Percentiles rank a stretch among this genome's conserved stretches.
Evolutionary conservation across 163 green algal genomes (phyloP).

Genomic region (Prototheca wickerhamii): DNA sequence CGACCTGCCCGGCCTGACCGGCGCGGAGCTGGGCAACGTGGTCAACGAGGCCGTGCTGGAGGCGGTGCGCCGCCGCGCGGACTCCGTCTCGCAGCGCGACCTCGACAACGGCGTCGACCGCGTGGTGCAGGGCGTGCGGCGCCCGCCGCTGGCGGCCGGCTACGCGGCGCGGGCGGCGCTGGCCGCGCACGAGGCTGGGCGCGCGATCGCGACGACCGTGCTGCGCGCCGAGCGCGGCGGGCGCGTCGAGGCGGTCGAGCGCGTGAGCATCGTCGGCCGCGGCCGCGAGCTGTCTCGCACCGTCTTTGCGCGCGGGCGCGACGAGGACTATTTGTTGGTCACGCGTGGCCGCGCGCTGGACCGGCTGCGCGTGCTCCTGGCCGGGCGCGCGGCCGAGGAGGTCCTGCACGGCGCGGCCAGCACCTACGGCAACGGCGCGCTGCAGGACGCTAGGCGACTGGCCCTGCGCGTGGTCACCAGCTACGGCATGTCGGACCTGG

Average conservation of each 20-base stretch:
- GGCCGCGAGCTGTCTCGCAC: slow-evolving; percentile 43
- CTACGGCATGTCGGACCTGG: slow-evolving; percentile 56
- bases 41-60: slow-evolving; percentile 83
- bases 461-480: slow-evolving; percentile 60
- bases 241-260: slow-evolving; percentile 68
- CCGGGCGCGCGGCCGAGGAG: slow-evolving; percentile 51
- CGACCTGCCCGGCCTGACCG: slow-evolving; percentile 77
- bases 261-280: slow-evolving; percentile 51
- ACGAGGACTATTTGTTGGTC: slow-evolving; percentile 81
- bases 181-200: slow-evolving; percentile 53
- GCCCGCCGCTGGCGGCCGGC: slow-evolving; percentile 43
- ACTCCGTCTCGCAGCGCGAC: slow-evolving; percentile 48
- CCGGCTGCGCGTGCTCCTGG: slow-evolving; percentile 67
- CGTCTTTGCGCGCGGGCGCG: slow-evolving; percentile 44
- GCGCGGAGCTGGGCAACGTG: slow-evolving; percentile 86
- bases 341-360: slow-evolving; percentile 68
- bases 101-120: slow-evolving; percentile 71
- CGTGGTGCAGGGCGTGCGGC: slow-evolving; percentile 63
- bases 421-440: slow-evolving; percentile 41
- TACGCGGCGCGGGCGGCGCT: slow-evolving; percentile 24
- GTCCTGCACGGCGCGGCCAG: slow-evolving; percentile 25
- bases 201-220: slow-evolving; percentile 53
- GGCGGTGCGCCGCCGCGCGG: slow-evolving; percentile 39
- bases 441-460: slow-evolving; percentile 48
- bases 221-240: slow-evolving; percentile 27